Evolutionary conservation across 2,329 filamentous ascomycete genomes (phyloP), one percentile per base, ranked within the genome.

Genomic region (Fonsecaea multimorphosa): DNA sequence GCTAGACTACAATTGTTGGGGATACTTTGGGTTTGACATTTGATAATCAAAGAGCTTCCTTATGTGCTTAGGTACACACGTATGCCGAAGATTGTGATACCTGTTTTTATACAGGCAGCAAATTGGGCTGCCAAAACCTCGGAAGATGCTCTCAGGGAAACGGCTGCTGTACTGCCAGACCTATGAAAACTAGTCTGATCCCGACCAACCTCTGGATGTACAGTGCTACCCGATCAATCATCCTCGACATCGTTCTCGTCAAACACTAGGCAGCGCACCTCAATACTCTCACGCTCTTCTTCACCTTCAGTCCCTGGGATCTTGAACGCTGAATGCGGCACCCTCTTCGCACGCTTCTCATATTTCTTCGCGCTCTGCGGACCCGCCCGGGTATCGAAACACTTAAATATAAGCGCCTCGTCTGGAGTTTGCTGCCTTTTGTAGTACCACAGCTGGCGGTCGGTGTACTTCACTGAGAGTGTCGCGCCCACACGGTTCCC

Each of bases 401-500:
- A 55, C 52, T 55, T 55, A 27, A 55, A 55, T 55, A 55, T 32
- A 27, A 55, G 24, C 52, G 29, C 52, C 29, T 55, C 52, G 9
- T 55, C 52, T 34, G 52, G 52, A 32, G 52, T 55, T 31, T 55
- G 52, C 6, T 55, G 52, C 19, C 22, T 5, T 32, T 55, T 55
- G 52, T 55, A 55, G 52, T 55, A 55, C 52, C 52, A 55, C 52
- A 29, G 52, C 27, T 55, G 52, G 52, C 52, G 52, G 27, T 55
- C 52, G 19, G 52, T 55, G 27, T 55, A 55, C 52, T 55, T 55
- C 9, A 55, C 52, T 55, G 27, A 55, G 8, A 55, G 52, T 31
- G 29, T 55, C 22, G 52, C 52, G 19, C 52, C 52, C 2, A 27
- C 32, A 12, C 52, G 52, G 52, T 55, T 55, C 7, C 52, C 52